Percentiles rank a stretch among this genome's conserved stretches.
phyloP scores from a whole-genome alignment of 2,329 filamentous ascomycete species.

The Penicillium rolfsii region DNA sequence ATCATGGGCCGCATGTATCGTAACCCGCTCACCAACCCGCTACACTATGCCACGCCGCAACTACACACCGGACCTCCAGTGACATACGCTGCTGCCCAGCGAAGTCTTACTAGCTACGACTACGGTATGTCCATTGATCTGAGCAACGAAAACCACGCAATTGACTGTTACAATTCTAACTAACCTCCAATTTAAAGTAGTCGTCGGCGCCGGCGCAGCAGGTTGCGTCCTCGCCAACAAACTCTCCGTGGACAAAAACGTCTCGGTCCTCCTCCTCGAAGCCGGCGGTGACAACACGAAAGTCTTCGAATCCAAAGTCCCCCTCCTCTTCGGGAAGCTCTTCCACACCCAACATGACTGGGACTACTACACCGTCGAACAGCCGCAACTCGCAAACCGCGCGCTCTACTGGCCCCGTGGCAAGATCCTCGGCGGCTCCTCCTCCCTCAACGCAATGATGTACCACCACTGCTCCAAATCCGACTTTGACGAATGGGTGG shows the following conservation, averaged over 20 bases:
- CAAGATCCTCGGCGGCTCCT: constrained; percentile 22
- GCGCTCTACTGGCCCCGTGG: constrained; percentile 26
- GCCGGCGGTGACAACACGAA: constrained; percentile 23
- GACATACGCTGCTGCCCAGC: constrained; percentile 16
- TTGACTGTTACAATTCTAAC: not conserved
- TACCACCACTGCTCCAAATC: constrained; percentile 26
- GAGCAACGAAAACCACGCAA: too few relatives aligned
- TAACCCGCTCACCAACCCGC: constrained; percentile 18
- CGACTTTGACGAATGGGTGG: constrained; percentile 24
- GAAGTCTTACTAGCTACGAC: constrained; percentile 20
- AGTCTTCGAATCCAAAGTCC: constrained; percentile 20
- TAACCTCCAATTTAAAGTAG: constrained; percentile 12
- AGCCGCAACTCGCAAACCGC: constrained; percentile 18
- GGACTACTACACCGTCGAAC: constrained; percentile 26
- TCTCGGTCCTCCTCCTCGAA: constrained; percentile 25
- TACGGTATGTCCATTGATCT: constrained; percentile 13
- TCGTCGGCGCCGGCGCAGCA: constrained; percentile 26
- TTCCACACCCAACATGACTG: constrained; percentile 25
- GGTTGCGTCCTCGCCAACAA: constrained; percentile 27
- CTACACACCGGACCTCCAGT: constrained; percentile 14
- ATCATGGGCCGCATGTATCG: not conserved
- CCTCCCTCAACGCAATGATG: constrained; percentile 27
- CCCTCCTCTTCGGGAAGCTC: constrained; percentile 20
- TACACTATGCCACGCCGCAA: constrained; percentile 23
- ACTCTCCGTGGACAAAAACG: constrained; percentile 25